phyloP scores from a whole-genome alignment of 2,329 filamentous ascomycete species.

The Raffaelea albimanens region DNA sequence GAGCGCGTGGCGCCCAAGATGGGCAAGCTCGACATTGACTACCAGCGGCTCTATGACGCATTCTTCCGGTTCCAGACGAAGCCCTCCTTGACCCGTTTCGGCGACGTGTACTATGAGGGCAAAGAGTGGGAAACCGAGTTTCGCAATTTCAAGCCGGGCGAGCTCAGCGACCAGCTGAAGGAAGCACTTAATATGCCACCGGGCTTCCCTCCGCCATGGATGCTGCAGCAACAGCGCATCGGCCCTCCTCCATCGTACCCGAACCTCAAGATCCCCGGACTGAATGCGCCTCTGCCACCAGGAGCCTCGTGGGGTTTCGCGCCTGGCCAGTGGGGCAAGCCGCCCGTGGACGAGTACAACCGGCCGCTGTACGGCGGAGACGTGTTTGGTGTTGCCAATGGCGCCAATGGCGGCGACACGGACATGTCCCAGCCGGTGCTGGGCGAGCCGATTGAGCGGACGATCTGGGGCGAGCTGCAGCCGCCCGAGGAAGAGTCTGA shows the following conservation, averaged over 20 bases:
- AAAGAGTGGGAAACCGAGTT: conserved; percentile 97
- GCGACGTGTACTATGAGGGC: conserved; percentile 98
- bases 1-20: conserved; percentile 93
- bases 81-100: conserved; percentile 84
- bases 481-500: conserved; percentile 66
- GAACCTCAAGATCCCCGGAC: conserved; percentile 84
- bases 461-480: conserved; percentile 87
- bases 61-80: conserved; percentile 98
- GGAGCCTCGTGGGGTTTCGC: conserved; percentile 92
- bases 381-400: conserved; percentile 64
- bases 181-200: conserved; percentile 91
- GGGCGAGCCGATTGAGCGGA: conserved; percentile 76
- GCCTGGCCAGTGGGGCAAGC: conserved; percentile 91
- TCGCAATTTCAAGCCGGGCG: conserved; percentile 79
- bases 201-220: conserved; percentile 88
- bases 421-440: conserved; percentile 28
- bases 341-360: conserved; percentile 88
- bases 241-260: conserved; percentile 92
- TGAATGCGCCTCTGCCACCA: conserved; percentile 85
- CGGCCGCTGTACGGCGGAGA: conserved; percentile 87
- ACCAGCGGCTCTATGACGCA: conserved; percentile 94
- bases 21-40: conserved; percentile 96
- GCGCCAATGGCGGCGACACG: conserved; percentile 16
- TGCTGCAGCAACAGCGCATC: conserved; percentile 92
- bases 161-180: conserved; percentile 79